Conservation (phyloP, 2,329 filamentous ascomycete genomes). For the Calonectria honghensis region DNA sequence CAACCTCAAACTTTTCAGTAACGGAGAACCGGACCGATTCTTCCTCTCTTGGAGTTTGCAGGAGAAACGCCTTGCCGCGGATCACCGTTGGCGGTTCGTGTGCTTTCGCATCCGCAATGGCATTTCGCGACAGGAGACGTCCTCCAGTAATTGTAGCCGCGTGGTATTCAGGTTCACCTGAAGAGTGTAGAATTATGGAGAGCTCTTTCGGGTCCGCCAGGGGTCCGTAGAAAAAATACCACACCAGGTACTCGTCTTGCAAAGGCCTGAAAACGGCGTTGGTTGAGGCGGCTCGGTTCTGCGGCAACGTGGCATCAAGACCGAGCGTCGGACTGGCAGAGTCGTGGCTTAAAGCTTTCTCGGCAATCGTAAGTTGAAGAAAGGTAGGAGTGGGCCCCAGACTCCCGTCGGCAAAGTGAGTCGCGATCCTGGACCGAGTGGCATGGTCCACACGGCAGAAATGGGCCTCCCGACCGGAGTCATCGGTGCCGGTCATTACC, state of each 20-base stretch:
- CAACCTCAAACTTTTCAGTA: conserved; percentile 43
- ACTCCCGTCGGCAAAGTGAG: conserved; percentile 30
- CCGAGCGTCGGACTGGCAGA: conserved; percentile 27
- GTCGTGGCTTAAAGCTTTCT: conserved; percentile 30
- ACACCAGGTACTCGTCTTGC: conserved; percentile 40
- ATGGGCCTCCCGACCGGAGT: conserved; percentile 28
- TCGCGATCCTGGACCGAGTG: conserved; percentile 30
- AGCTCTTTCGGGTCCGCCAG: conserved; percentile 34
- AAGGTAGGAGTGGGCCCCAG: conserved; percentile 28
- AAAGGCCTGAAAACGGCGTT: conserved; percentile 21
- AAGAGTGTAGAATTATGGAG: conserved; percentile 24
- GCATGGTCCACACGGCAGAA: conserved; percentile 39
- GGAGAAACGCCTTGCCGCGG: conserved; percentile 37
- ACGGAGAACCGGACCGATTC: conserved; percentile 40
- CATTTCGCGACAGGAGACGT: conserved; percentile 32
- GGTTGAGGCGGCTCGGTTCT: conserved; percentile 29
- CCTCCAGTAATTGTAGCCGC: conserved; percentile 32
- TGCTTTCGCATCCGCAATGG: conserved; percentile 25
- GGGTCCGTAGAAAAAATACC: conserved; percentile 41
- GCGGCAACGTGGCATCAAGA: conserved; percentile 37
- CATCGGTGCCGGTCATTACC: conserved; percentile 39
- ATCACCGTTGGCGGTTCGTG: neutral
- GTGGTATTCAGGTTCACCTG: conserved; percentile 13
- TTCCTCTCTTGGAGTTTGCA: conserved; percentile 28
- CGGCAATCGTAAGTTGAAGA: conserved; percentile 39